Conservation (phyloP, 2,329 filamentous ascomycete species). For the Thermomyces lanuginosus region DNA sequence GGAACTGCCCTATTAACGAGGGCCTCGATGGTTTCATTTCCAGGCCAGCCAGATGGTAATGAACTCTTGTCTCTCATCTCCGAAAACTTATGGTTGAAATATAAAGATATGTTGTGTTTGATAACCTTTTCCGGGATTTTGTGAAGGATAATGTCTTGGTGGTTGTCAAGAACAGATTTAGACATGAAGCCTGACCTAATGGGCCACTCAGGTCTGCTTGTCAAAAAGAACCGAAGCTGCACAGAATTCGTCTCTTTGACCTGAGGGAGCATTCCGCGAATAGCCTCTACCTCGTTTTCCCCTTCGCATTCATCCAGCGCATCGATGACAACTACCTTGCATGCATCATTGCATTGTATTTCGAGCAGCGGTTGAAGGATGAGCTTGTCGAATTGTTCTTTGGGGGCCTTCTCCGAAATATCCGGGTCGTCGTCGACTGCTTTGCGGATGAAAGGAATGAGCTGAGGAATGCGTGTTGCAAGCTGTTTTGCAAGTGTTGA, state of each 20-base stretch:
- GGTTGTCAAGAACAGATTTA: not conserved
- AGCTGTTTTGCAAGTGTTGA: conserved; percentile 19
- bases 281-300: conserved; percentile 8
- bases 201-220: conserved; percentile 14
- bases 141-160: conserved; percentile 7
- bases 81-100: conserved; percentile 9
- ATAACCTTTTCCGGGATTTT: conserved; percentile 11
- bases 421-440: conserved; percentile 12
- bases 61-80: not conserved
- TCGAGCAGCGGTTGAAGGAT: conserved; percentile 11
- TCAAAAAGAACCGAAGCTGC: conserved; percentile 12
- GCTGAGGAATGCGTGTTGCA: conserved; percentile 12
- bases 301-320: conserved; percentile 15
- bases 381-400: conserved; percentile 15
- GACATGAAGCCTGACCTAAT: conserved; percentile 11
- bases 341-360: not conserved
- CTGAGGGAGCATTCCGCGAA: conserved; percentile 12
- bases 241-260: conserved; percentile 5
- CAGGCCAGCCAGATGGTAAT: conserved; percentile 1
- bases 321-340: conserved; percentile 11
- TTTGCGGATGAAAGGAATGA: conserved; percentile 10
- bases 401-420: conserved; percentile 12
- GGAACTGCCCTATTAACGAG: not conserved
- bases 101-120: conserved; percentile 13
- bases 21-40: not conserved